Evolutionary conservation across 306 rosid species (phyloP).

Genomic region (Dalbergia oliveri): DNA sequence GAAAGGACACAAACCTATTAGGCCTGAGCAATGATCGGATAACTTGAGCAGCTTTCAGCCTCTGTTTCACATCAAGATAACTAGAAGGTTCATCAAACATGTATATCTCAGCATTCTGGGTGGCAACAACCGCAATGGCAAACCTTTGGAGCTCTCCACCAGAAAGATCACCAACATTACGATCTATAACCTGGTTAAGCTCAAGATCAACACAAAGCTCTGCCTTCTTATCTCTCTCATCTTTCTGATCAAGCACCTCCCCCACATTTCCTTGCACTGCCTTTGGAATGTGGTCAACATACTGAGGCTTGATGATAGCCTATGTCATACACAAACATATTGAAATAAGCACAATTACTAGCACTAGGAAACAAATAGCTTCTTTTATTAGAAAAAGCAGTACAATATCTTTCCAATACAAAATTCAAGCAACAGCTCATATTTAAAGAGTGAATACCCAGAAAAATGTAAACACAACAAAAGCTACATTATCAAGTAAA

Average conservation of each 20-base stretch:
- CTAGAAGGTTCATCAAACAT: conserved; percentile 99
- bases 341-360: conserved; percentile 10
- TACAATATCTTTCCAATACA: background rate
- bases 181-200: conserved; percentile 95
- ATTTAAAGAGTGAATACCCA: conserved; percentile 1
- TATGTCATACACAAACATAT: conserved; percentile 33
- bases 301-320: conserved; percentile 99
- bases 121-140: conserved; percentile 97
- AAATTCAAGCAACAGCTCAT: conserved; percentile 7
- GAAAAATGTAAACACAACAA: conserved; percentile 8
- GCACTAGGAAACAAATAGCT: background rate
- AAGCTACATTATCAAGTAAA: background rate
- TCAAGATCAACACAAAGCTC: conserved; percentile 84
- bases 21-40: conserved; percentile 89
- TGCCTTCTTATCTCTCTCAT: conserved; percentile 78
- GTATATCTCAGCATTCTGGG: conserved; percentile 95
- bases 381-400: background rate
- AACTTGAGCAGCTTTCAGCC: conserved; percentile 98
- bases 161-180: conserved; percentile 94
- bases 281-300: conserved; percentile 96
- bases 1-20: conserved; percentile 66
- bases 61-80: conserved; percentile 96
- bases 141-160: conserved; percentile 99
- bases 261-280: conserved; percentile 99
- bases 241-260: conserved; percentile 88